Percentiles rank a stretch among this genome's conserved stretches.
Evolutionary conservation across 1,284 basidiomycete species (phyloP).

Genomic region (Ganoderma lingzhi): DNA sequence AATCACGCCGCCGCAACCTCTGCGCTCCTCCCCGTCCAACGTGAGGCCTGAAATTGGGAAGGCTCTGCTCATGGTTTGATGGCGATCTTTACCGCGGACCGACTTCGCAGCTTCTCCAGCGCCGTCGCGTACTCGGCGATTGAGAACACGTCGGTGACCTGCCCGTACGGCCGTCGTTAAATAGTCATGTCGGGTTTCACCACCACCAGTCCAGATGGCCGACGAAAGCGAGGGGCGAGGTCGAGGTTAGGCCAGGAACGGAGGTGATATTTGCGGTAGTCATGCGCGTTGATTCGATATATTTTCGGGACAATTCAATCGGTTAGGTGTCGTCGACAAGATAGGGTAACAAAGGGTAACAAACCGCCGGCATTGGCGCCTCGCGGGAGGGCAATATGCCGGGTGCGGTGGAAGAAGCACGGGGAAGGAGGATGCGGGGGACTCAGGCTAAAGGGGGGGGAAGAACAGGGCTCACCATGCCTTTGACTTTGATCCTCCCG

Average conservation of each 20-base stretch:
- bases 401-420: background rate
- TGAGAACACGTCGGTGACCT: conserved; percentile 79
- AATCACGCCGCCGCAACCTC: background rate
- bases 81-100: conserved; percentile 73
- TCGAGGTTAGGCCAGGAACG: conserved; percentile 6
- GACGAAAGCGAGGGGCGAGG: background rate
- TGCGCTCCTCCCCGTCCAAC: background rate
- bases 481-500: conserved; percentile 83
- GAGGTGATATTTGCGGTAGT: background rate
- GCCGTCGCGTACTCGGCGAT: conserved; percentile 84
- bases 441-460: background rate
- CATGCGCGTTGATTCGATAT: background rate
- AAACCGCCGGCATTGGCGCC: background rate
- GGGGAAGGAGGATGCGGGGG: background rate
- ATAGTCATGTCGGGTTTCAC: background rate
- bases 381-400: background rate
- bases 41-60: background rate
- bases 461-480: conserved; percentile 63
- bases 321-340: conserved; percentile 2
- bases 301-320: background rate
- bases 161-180: background rate
- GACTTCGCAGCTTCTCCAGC: conserved; percentile 85
- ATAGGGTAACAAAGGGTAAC: background rate
- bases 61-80: conserved; percentile 54
- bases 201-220: background rate